Base-by-base conservation (phyloP, 129 eudicot genomes). In the Flaveria ramosissima region DNA sequence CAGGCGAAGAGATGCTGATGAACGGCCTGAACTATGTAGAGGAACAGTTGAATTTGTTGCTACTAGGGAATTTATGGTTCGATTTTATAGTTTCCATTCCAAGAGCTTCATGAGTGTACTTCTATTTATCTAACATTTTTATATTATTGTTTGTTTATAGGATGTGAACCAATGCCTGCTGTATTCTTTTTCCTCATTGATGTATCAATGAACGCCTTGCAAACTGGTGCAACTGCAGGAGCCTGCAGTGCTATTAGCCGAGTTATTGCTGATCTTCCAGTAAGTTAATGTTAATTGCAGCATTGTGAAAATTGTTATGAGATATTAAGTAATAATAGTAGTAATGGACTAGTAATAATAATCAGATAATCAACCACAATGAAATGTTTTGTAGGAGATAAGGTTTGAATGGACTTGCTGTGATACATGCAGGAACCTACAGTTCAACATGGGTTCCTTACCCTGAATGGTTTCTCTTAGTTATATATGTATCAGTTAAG, bases 41-140 rank as follows among this genome's bases (percentile, higher is more conserved):
- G 98, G 98, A 84, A 93, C 98, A 30, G 97, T 93, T 77, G 97
- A 93, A 83, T 93, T 93, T 85, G 88, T 90, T 81, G 98, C 98
- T 32, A 64, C 98, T 4, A 84, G 86, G 83, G 98, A 93, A 76
- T 90, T 86, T 78, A 77, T 89, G 96, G 98, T 93, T 63, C 60
- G 27, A 50, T 0, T 50, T 20, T 11, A 15, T 10, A 50, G 9
- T 50, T 76, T 48, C 56, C 19, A 10, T 76, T 62, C 45, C 13
- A 47, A 26, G 47, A 6, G 7, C 32, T 30, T 47, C 21, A 50
- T 32, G 15, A n/a, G 27, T 64, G 48, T 75, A 17, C 61, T 45
- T 23, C 46, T 43, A n/a, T 27, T n/a, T 27, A 41, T 8, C 12
- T 63, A 50, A 45, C n/a, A 11, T 32, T 19, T 4, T 53, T 77